These are phyloP conservation scores for Picea glauca DNA, from an alignment of 75 land plant genomes.

Conservation along the genomic window DNA sequence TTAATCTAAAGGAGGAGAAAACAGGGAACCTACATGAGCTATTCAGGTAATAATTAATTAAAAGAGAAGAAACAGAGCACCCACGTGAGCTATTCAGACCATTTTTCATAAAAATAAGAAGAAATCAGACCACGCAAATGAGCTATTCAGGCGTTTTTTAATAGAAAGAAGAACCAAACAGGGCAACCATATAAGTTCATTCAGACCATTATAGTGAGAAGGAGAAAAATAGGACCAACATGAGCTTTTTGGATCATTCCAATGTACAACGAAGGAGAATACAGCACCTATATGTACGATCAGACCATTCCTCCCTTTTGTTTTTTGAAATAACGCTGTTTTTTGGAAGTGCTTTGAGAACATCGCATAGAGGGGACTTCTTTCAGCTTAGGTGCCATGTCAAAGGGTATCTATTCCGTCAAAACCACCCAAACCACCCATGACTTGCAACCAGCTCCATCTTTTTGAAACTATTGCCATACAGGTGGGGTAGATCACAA, in stretches of 20 bases:
- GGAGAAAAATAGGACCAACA: neutral
- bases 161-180: neutral
- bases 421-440: no score
- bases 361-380: no score
- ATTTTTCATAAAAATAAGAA: neutral
- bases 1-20: neutral
- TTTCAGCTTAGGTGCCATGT: no score
- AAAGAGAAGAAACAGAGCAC: neutral
- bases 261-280: no score
- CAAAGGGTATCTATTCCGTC: no score
- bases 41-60: neutral
- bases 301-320: no score
- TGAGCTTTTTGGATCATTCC: neutral
- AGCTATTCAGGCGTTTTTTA: neutral
- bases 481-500: no score
- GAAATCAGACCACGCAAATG: neutral
- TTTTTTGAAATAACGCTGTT: no score
- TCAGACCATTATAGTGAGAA: neutral
- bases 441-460: no score
- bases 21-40: neutral
- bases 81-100: neutral
- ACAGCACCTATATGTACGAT: no score
- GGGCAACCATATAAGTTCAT: neutral
- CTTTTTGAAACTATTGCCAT: no score
- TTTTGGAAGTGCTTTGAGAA: no score